phyloP scores from a whole-genome alignment of 306 rosid species.

The Cucurbita moschata region DNA sequence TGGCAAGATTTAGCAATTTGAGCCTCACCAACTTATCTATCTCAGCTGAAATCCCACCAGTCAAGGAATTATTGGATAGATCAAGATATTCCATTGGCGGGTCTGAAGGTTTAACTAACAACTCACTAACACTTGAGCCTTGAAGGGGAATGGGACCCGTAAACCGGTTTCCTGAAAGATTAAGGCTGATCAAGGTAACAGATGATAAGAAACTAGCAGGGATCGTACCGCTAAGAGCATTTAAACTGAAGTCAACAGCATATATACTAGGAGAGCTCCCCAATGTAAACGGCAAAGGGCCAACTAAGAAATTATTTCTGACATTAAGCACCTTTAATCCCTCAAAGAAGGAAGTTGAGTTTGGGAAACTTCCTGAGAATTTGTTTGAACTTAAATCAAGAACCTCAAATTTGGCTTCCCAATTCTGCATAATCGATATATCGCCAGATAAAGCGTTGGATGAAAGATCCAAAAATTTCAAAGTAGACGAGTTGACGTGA shows the following conservation, averaged over 20 bases:
- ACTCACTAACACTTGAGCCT: slow-evolving; percentile 53
- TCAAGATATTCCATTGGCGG: slow-evolving; percentile 53
- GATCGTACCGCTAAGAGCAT: slow-evolving; percentile 57
- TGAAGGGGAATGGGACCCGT: slow-evolving; percentile 61
- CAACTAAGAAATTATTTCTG: slow-evolving; percentile 34
- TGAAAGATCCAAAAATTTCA: slow-evolving; percentile 60
- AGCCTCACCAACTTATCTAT: slow-evolving; percentile 54
- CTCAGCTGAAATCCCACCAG: slow-evolving; percentile 62
- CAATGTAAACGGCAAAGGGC: slow-evolving; percentile 53
- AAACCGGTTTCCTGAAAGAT: slow-evolving; percentile 72
- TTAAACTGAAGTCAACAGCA: slow-evolving; percentile 62
- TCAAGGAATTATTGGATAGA: slow-evolving; percentile 56
- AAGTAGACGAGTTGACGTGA: slow-evolving; percentile 53
- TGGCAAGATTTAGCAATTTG: slow-evolving; percentile 68
- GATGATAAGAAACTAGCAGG: slow-evolving; percentile 65
- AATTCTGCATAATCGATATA: slow-evolving; percentile 42
- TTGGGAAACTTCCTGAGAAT: slow-evolving; percentile 53
- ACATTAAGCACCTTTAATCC: slow-evolving; percentile 27
- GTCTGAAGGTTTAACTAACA: slow-evolving; percentile 45
- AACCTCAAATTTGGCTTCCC: slow-evolving; percentile 59
- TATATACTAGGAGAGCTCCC: slow-evolving; percentile 42
- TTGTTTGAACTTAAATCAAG: slow-evolving; percentile 74
- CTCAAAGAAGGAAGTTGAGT: slow-evolving; percentile 26
- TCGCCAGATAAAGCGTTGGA: slow-evolving; percentile 69
- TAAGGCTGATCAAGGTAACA: slow-evolving; percentile 40